Percentiles rank a stretch among this genome's conserved stretches.
phyloP scores from a whole-genome alignment of 108 stramenopile genomes.

The Cyclotella choctawhatcheeana region DNA sequence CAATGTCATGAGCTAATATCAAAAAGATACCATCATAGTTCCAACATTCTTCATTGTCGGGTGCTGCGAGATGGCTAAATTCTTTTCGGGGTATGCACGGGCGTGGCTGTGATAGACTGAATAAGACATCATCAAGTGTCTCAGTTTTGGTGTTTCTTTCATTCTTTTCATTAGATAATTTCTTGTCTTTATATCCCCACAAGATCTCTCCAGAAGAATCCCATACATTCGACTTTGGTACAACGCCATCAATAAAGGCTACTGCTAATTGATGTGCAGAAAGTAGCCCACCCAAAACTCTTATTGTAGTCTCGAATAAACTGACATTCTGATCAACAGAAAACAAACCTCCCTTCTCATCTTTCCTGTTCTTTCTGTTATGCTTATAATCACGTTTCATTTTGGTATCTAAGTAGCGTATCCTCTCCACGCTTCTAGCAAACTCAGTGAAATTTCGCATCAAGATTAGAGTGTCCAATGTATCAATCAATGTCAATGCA shows the following conservation, averaged over 20 bases:
- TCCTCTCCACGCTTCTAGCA: slow-evolving; percentile 82
- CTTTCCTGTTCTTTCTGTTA: slow-evolving; percentile 17
- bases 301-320: slow-evolving; percentile 95
- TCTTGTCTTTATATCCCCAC: too few relatives aligned
- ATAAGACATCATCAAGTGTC: slow-evolving; percentile 10
- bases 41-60: slow-evolving; percentile 40
- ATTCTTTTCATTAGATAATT: too few relatives aligned
- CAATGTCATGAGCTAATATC: slow-evolving; percentile 80
- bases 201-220: slow-evolving; percentile 46
- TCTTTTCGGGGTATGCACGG: slow-evolving; percentile 5
- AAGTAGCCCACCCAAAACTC: slow-evolving; percentile 91
- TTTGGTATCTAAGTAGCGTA: slow-evolving; percentile 59
- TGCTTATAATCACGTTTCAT: slow-evolving; percentile 36
- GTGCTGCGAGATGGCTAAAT: not conserved
- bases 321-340: slow-evolving; percentile 83
- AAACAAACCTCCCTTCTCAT: slow-evolving; percentile 66
- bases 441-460: slow-evolving; percentile 92
- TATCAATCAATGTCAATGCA: slow-evolving; percentile 89
- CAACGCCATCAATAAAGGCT: slow-evolving; percentile 54
- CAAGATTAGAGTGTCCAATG: slow-evolving; percentile 88
- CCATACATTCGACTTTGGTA: slow-evolving; percentile 54
- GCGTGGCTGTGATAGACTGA: slow-evolving; percentile 13
- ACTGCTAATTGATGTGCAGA: slow-evolving; percentile 86
- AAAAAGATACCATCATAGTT: slow-evolving; percentile 85
- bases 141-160: not conserved